Evolutionary conservation across 768 basidiomycete species (phyloP).

Genomic region (Pulveroboletus sp.): DNA sequence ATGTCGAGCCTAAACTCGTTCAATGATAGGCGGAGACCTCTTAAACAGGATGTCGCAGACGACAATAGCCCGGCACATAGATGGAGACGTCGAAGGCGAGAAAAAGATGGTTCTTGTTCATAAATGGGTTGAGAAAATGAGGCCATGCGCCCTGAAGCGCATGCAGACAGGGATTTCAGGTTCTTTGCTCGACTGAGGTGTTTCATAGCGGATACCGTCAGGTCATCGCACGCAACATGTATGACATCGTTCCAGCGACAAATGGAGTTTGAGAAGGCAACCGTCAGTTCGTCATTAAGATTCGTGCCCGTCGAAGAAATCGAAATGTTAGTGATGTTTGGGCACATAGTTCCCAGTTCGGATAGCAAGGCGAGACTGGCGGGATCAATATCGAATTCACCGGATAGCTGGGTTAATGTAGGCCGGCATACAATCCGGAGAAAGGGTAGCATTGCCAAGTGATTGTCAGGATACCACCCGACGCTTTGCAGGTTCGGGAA

Average conservation of each 20-base stretch:
- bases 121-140: conserved; percentile 6
- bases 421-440: conserved; percentile 25
- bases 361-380: conserved; percentile 15
- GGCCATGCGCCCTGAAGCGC: conserved; percentile 9
- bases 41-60: conserved; percentile 6
- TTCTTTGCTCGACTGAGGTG: conserved; percentile 13
- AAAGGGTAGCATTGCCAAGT: conserved; percentile 18
- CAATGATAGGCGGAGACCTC: conserved; percentile 7
- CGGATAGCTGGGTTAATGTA: conserved; percentile 15
- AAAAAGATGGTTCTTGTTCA: background rate
- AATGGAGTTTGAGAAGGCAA: conserved; percentile 18
- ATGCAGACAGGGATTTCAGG: conserved; percentile 16
- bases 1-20: conserved; percentile 21
- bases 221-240: conserved; percentile 22
- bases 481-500: conserved; percentile 23
- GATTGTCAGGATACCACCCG: conserved; percentile 22
- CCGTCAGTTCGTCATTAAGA: conserved; percentile 6
- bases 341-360: conserved; percentile 13
- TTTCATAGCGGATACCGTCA: conserved; percentile 14
- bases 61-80: conserved; percentile 17
- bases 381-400: conserved; percentile 18
- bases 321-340: conserved; percentile 18
- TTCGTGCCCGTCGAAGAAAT: conserved; percentile 10
- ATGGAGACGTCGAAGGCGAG: conserved; percentile 17
- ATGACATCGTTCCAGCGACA: conserved; percentile 19